Evolutionary conservation across 306 rosid genomes (phyloP), one percentile per base, ranked within the genome.

Genomic region (Hylodesmum podocarpum): DNA sequence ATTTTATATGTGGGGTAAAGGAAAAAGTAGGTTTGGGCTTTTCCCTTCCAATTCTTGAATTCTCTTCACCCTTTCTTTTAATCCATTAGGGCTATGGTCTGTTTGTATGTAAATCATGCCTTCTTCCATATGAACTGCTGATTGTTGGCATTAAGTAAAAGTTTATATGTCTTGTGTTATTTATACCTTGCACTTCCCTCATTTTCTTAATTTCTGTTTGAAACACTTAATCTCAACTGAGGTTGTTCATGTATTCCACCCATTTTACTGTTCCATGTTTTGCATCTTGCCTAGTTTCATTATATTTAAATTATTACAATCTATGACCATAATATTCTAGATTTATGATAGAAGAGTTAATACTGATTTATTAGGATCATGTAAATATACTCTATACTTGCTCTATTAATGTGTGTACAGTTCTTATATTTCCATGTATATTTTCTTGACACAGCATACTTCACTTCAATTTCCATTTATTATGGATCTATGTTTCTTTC

Each of bases 271-370:
- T 65, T 28, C 43, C 49, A 34, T 8, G 31, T 5, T 51, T 25
- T 57, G 47, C 22, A 25, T 16, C 57, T 80, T 36, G 18, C 49
- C 12, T 25, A 12, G 63, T 55, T 55, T 34, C 18, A 24, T 36
- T 19, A 14, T 58, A 55, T 67, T 47, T 75, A 58, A 75, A 75
- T 50, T 57, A 47, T 18, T 67, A 22, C 31, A 29, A 11, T 73
- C 33, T 13, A 31, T 55, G 54, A 16, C 15, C 36, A 13, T 66
- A 75, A 22, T 72, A 53, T 53, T 73, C n/a, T 66, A 43, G n/a
- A 65, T 66, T 80, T 66, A 31, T 53, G 79, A 5, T 54, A 36
- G 62, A 73, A 41, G 3, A 21, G 70, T 73, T 40, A 13, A n/a
- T 33, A 41, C 27, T 7, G 8, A 72, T 41, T 66, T 16, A 14